phyloP scores from a whole-genome alignment of 2,329 filamentous ascomycete species.

The Verticillium klebahnii region DNA sequence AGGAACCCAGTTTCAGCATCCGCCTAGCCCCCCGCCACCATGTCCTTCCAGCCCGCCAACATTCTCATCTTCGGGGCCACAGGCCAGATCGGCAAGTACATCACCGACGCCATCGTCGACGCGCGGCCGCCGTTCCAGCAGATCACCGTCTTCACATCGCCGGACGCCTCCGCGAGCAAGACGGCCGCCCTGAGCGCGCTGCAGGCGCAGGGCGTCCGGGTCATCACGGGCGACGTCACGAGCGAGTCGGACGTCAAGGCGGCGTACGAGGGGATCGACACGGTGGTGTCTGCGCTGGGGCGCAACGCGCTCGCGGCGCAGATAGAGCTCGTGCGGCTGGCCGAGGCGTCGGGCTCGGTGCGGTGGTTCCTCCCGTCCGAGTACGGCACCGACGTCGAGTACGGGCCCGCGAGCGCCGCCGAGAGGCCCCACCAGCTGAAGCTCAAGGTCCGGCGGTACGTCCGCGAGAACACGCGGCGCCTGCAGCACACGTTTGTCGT shows the following conservation, averaged over 20 bases:
- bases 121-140: conserved; percentile 27
- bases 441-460: conserved; percentile 59
- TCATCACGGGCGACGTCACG: conserved; percentile 32
- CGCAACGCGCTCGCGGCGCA: conserved; percentile 58
- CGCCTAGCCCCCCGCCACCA: background rate
- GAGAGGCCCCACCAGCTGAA: conserved; percentile 69
- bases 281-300: conserved; percentile 61
- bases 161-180: conserved; percentile 13
- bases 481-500: conserved; percentile 64
- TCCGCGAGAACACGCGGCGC: conserved; percentile 46
- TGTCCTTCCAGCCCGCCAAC: conserved; percentile 4
- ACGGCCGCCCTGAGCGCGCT: conserved; percentile 13
- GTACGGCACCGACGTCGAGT: conserved; percentile 63
- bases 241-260: conserved; percentile 38
- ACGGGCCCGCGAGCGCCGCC: conserved; percentile 47
- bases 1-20: background rate
- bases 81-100: conserved; percentile 35
- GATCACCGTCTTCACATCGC: conserved; percentile 27
- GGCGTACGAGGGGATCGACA: conserved; percentile 58
- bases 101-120: conserved; percentile 29
- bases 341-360: conserved; percentile 47
- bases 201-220: conserved; percentile 15
- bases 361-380: conserved; percentile 65
- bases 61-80: conserved; percentile 30
- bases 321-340: conserved; percentile 55